Conservation (phyloP, 2,329 filamentous ascomycete species). For the Pestalotiopsis sp. region DNA sequence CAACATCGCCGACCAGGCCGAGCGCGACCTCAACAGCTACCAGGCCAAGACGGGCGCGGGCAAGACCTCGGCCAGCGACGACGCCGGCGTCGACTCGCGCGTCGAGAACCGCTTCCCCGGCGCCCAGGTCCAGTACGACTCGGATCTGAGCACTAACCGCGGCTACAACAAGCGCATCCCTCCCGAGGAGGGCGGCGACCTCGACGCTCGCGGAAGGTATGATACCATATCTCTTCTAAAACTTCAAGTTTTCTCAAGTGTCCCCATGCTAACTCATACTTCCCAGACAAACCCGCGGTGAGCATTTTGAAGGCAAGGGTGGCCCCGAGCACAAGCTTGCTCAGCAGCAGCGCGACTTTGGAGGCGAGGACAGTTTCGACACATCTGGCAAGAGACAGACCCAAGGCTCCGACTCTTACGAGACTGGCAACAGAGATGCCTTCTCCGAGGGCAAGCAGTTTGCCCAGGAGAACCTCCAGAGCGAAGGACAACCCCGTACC, state of each 20-base stretch:
- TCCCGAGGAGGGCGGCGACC: constrained; percentile 43
- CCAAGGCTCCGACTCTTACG: constrained; percentile 8
- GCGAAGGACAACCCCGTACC: constrained; percentile 31
- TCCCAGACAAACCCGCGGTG: constrained; percentile 43
- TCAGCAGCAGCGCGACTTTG: constrained; percentile 27
- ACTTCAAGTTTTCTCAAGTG: no score
- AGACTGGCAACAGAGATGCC: constrained; percentile 22
- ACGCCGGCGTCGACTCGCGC: constrained; percentile 43
- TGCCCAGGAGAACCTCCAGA: constrained; percentile 37
- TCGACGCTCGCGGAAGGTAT: constrained; percentile 47
- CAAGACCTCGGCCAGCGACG: constrained; percentile 38
- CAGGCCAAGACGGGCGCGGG: constrained; percentile 48
- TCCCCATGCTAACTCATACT: constrained; percentile 14
- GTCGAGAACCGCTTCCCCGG: constrained; percentile 46
- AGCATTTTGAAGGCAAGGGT: constrained; percentile 45
- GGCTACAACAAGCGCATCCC: constrained; percentile 49
- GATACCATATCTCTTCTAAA: no score
- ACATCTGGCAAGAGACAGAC: constrained; percentile 9
- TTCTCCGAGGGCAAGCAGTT: constrained; percentile 39
- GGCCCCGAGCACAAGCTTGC: constrained; percentile 43
- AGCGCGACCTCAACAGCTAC: constrained; percentile 50
- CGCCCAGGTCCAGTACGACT: constrained; percentile 39
- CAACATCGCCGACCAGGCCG: constrained; percentile 45
- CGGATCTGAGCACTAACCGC: constrained; percentile 46
- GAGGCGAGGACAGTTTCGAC: constrained; percentile 38